These are phyloP conservation scores for Falciphora oryzae DNA, from an alignment of 2,329 filamentous ascomycete species.

Conservation along the genomic window DNA sequence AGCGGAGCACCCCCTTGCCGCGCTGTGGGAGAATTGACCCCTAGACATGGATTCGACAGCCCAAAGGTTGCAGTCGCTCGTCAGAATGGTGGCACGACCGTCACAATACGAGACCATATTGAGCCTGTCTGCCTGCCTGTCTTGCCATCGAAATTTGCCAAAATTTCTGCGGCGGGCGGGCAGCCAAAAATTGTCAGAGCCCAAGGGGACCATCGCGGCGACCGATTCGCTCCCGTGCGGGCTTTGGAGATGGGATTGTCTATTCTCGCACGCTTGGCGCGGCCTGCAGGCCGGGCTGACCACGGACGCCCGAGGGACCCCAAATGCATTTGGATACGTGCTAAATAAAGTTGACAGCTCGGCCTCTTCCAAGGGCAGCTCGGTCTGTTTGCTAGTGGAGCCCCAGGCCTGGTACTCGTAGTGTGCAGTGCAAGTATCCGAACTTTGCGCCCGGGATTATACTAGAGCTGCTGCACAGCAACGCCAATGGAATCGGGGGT, in stretches of 20 bases:
- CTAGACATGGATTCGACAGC: slow-evolving; percentile 7
- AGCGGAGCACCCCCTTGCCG: slow-evolving; percentile 1
- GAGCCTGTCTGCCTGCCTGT: not conserved
- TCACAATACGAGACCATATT: slow-evolving; percentile 4
- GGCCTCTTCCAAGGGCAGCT: not conserved
- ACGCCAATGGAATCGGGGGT: not conserved
- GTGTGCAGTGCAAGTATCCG: not conserved
- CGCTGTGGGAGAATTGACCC: slow-evolving; percentile 8
- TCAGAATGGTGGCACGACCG: slow-evolving; percentile 3
- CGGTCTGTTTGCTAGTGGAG: not conserved
- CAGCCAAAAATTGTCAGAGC: not conserved
- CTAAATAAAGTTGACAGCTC: slow-evolving; percentile 1
- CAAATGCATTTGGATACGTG: not conserved
- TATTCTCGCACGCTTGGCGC: not conserved
- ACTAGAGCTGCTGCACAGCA: not conserved
- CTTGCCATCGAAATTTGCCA: not conserved
- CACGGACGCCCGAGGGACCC: too few species aligned
- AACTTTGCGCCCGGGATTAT: not conserved
- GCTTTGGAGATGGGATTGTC: not conserved
- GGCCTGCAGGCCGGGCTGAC: not conserved
- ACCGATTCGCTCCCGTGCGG: not conserved
- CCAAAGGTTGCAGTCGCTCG: slow-evolving; percentile 5
- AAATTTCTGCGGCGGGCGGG: too few species aligned
- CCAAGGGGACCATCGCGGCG: not conserved
- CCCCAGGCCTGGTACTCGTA: not conserved